phyloP scores from a whole-genome alignment of 2,329 filamentous ascomycete genomes.

The Monilinia vaccinii-corymbosi region DNA sequence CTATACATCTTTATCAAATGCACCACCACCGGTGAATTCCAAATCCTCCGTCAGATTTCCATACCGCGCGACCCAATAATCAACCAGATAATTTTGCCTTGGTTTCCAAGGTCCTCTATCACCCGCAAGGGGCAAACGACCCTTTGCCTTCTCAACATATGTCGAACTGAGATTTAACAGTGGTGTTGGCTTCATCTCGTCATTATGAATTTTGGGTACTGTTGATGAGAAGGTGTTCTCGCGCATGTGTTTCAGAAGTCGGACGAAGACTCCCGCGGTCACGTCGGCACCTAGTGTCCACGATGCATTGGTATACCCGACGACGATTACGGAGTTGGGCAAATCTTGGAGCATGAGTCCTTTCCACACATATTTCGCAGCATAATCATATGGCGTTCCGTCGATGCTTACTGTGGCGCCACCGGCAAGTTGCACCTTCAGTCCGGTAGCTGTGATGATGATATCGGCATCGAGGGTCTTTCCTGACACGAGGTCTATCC shows the following conservation, averaged over 20 bases:
- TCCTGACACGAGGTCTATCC: conserved; percentile 31
- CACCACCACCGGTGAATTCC: conserved; percentile 11
- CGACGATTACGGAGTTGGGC: conserved; percentile 52
- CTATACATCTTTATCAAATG: neutral
- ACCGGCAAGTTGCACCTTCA: conserved; percentile 50
- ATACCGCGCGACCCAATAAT: conserved; percentile 25
- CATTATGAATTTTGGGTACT: conserved; percentile 13
- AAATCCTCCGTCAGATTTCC: conserved; percentile 23
- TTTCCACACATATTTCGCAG: conserved; percentile 51
- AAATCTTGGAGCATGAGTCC: conserved; percentile 56
- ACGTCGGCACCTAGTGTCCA: conserved; percentile 59
- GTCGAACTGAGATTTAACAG: conserved; percentile 23
- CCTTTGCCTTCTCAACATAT: conserved; percentile 23
- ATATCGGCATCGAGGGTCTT: conserved; percentile 48
- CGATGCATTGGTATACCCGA: conserved; percentile 56
- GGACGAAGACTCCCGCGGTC: conserved; percentile 21
- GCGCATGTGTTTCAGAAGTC: conserved; percentile 27
- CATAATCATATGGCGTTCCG: conserved; percentile 38
- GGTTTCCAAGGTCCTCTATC: conserved; percentile 23
- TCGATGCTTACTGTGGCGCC: conserved; percentile 45
- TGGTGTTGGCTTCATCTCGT: conserved; percentile 10
- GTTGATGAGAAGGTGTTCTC: conserved; percentile 12
- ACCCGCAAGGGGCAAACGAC: conserved; percentile 19
- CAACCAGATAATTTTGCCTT: conserved; percentile 25
- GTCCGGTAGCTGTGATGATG: conserved; percentile 60